Conservation (phyloP, 2,329 filamentous ascomycete species). For the Scolecobasidium constrictum region DNA sequence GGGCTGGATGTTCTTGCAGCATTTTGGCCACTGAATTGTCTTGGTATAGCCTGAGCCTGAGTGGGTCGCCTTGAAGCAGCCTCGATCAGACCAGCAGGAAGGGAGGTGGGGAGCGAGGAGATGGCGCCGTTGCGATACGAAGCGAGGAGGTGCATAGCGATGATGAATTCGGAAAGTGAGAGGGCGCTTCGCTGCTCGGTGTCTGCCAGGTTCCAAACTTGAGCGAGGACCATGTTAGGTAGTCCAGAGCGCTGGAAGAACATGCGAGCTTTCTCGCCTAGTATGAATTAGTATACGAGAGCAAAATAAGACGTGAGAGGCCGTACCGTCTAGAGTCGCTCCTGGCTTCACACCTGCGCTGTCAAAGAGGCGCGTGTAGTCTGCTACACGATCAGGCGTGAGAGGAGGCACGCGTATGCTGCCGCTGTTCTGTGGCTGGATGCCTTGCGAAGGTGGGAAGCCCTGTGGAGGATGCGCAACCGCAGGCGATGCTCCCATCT, state of each 20-base stretch:
- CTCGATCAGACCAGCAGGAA: constrained; percentile 82
- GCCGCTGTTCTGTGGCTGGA: constrained; percentile 33
- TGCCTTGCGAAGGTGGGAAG: constrained; percentile 27
- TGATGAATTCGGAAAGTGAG: constrained; percentile 84
- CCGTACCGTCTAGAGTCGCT: constrained; percentile 7
- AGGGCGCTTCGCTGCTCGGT: constrained; percentile 84
- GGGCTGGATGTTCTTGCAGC: constrained; percentile 50
- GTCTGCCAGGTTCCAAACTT: constrained; percentile 92
- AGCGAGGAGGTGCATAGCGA: constrained; percentile 93
- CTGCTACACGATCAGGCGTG: constrained; percentile 75
- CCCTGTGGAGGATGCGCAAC: constrained; percentile 29
- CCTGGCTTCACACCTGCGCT: constrained; percentile 71
- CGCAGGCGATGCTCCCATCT: constrained; percentile 21
- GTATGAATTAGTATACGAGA: neutral
- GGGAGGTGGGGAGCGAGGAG: constrained; percentile 63
- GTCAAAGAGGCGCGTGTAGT: constrained; percentile 85
- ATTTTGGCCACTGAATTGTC: constrained; percentile 64
- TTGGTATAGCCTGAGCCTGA: constrained; percentile 50
- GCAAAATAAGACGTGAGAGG: neutral
- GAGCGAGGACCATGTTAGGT: constrained; percentile 81
- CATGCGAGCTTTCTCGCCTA: constrained; percentile 75
- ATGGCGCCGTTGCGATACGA: constrained; percentile 80
- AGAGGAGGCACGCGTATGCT: constrained; percentile 82
- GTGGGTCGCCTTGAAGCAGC: constrained; percentile 61
- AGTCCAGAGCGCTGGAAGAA: constrained; percentile 92